phyloP scores from a whole-genome alignment of 345 rosid genomes.

The Arabis hirsuta region DNA sequence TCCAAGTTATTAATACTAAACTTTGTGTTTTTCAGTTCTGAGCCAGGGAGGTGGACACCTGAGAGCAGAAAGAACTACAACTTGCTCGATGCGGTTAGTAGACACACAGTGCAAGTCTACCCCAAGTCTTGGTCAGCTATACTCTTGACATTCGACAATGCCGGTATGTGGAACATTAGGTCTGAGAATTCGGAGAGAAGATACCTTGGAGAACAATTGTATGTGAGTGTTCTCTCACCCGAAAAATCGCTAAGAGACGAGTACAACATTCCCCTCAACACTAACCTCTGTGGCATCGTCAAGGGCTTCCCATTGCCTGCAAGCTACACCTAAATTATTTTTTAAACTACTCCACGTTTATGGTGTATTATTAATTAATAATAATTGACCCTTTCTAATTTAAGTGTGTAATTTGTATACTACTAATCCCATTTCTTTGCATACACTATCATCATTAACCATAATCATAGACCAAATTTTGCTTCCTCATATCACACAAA shows the following conservation, averaged over 20 bases:
- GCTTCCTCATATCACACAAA: constrained; percentile 14
- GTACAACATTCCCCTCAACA: constrained; percentile 69
- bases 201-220: constrained; percentile 75
- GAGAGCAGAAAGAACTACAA: constrained; percentile 78
- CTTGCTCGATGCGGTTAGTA: constrained; percentile 78
- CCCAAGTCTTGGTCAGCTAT: constrained; percentile 88
- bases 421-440: constrained; percentile 3
- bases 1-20: no score
- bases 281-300: constrained; percentile 65
- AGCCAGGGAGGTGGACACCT: constrained; percentile 73
- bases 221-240: constrained; percentile 65
- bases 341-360: constrained; percentile 2
- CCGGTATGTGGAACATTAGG: constrained; percentile 89
- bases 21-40: constrained; percentile 46
- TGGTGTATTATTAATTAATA: constrained; percentile 18
- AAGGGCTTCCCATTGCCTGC: constrained; percentile 58
- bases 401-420: constrained; percentile 25
- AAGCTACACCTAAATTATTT: constrained; percentile 48
- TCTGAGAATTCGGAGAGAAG: constrained; percentile 65
- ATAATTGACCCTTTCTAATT: constrained; percentile 41
- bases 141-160: constrained; percentile 74
- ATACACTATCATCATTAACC: constrained; percentile 5
- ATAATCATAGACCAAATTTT: constrained; percentile 21
- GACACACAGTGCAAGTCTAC: constrained; percentile 78
- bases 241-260: constrained; percentile 77